Base-by-base conservation (phyloP, 345 rosid genomes). In the Adansonia digitata region DNA sequence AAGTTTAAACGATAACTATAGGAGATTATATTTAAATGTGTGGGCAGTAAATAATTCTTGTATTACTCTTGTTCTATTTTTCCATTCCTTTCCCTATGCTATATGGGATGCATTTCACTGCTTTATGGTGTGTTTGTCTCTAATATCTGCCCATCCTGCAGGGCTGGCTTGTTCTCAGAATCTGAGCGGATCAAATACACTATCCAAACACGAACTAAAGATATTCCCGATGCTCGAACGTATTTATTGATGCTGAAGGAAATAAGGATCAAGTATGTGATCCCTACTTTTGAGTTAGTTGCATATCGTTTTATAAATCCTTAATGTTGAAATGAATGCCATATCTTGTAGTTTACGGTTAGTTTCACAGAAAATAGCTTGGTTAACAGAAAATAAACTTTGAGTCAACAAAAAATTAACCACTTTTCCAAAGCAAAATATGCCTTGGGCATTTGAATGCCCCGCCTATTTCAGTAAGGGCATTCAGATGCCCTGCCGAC, bases 91-190 rank as follows among this genome's bases (percentile, higher is more conserved):
- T 17, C 42, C 39, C 5, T 62, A 57, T 73, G 57, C 17, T 42
- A 4, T 34, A 17, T 71, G 13, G 15, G 26, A 49, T 55, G 18
- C 64, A 69, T 70, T 61, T 67, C 13, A 13, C 8, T 60, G n/a
- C 37, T 66, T 68, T 18, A 13, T 65, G 11, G 14, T 24, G 1
- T 51, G 15, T 64, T 65, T 20, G 6, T 18, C 34, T 62, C 71
- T 13, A 18, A 49, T 74, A 4, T 68, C 42, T 60, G 20, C 61
- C 46, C 56, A 39, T 46, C 2, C 49, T 83, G 81, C 92, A 96
- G 99, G 97, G 95, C 97, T 45, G 90, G 71, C 71, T 83, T 92
- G 85, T 86, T 85, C 72, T 89, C 99, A 11, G 97, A 93, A 77
- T 90, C 99, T 12, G 86, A 93, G 73, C 84, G 92, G 72, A 93